Evolutionary conservation across 2,329 filamentous ascomycete genomes (phyloP), one percentile per base, ranked within the genome.

Genomic region (Alternaria novae-zelandiae): DNA sequence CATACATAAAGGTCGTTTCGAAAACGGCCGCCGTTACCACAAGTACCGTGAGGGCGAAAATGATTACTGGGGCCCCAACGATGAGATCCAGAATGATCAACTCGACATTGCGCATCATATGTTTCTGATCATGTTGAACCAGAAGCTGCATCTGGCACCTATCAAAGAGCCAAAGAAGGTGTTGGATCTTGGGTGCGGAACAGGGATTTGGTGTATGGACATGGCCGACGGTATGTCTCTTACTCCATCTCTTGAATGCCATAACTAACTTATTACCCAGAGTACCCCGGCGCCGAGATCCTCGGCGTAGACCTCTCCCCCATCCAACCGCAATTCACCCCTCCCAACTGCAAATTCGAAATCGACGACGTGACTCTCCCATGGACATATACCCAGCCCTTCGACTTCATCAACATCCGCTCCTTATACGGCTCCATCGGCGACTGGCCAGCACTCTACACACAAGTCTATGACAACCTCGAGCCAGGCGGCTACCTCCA

Each of bases 271-370:
- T 3, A n/a, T 5, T 6, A 43, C 0, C 20, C 46, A 63, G 62
- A 74, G 17, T 69, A 72, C 54, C 69, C 68, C 23, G 47, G 57
- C 54, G 81, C 83, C 13, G 70, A 75, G 25, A 79, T 86, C 43
- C 78, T 79, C 7, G 84, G 83, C 28, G 79, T 80, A 20, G 83
- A 85, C 69, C 77, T 85, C 47, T 81, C 79, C 3, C 82, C 83
- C 25, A 85, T 83, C 45, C 83, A 85, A 64, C 83, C 83, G 3
- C 64, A 66, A 43, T 81, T 82, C 74, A 74, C 81, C 0, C 82
- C 83, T 1, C 77, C 80, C 6, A 84, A 84, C 66, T 78, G 77
- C 64, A 74, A 74, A 36, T 84, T 84, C 68, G 79, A 83, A 58
- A 75, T 85, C 51, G 83, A 84, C 68, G 82, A 84, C 59, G 69